These are phyloP conservation scores for Bryopsis sp. DNA, from an alignment of 139 green algal genomes.

Conservation along the genomic window DNA sequence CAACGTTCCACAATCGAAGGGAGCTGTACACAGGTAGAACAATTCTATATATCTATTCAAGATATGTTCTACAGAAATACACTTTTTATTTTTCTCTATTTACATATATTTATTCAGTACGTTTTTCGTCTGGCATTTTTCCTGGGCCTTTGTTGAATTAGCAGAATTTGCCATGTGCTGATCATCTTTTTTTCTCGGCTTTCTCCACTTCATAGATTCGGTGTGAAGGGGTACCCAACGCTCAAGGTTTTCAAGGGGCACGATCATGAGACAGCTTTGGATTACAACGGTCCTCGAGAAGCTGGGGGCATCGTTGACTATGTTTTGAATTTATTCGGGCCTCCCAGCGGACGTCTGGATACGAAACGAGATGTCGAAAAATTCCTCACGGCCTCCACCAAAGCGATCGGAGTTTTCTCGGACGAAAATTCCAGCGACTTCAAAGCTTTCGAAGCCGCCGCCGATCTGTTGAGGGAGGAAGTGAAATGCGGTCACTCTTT, in stretches of 20 bases:
- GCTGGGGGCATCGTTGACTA: constrained; percentile 25
- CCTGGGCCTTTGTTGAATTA: no score
- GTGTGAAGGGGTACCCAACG: constrained; percentile 28
- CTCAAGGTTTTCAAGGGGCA: constrained; percentile 29
- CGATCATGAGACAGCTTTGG: constrained; percentile 12
- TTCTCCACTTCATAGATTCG: constrained; percentile 14
- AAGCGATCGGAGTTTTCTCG: constrained; percentile 18
- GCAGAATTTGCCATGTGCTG: not conserved
- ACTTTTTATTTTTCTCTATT: no score
- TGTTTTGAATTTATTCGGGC: constrained; percentile 22
- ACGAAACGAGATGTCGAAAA: constrained; percentile 7
- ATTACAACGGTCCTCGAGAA: constrained; percentile 29
- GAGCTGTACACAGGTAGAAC: no score
- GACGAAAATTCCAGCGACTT: constrained; percentile 9
- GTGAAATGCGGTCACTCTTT: constrained; percentile 14
- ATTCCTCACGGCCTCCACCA: constrained; percentile 1
- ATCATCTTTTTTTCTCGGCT: not conserved
- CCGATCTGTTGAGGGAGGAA: not conserved
- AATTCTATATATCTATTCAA: no score
- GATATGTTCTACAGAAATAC: no score
- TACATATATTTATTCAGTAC: no score
- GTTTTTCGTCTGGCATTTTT: no score
- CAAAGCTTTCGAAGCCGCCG: constrained; percentile 21
- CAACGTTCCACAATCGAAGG: no score
- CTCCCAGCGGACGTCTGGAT: constrained; percentile 19